Evolutionary conservation across 2,329 filamentous ascomycete species (phyloP).

Genomic region (Ceratocystis harringtonii): DNA sequence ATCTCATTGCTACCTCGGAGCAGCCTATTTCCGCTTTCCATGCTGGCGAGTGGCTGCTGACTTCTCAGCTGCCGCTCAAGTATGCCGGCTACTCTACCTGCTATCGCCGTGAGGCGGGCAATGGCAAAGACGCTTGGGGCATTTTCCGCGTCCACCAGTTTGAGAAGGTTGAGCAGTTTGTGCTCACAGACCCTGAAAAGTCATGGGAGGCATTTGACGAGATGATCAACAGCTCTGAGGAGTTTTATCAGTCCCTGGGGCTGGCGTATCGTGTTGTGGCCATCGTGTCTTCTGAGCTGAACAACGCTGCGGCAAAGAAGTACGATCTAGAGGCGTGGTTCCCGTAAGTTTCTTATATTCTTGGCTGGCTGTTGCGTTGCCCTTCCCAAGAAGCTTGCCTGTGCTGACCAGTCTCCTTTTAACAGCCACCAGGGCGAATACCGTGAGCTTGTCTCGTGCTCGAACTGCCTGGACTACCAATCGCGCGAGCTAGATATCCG

Average conservation of each 20-base stretch:
- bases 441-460: slow-evolving; percentile 95
- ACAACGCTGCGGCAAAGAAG: slow-evolving; percentile 67
- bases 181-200: slow-evolving; percentile 70
- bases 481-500: slow-evolving; percentile 85
- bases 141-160: slow-evolving; percentile 98
- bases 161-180: slow-evolving; percentile 79
- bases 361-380: not conserved
- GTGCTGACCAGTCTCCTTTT: not conserved
- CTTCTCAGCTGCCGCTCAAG: slow-evolving; percentile 77
- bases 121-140: slow-evolving; percentile 81
- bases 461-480: slow-evolving; percentile 97
- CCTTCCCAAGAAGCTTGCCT: not conserved
- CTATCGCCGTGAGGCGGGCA: slow-evolving; percentile 90
- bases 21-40: slow-evolving; percentile 90
- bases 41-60: slow-evolving; percentile 80
- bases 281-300: slow-evolving; percentile 91
- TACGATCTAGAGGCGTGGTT: slow-evolving; percentile 95
- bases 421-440: slow-evolving; percentile 62
- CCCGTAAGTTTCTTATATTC: slow-evolving; percentile 39
- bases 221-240: slow-evolving; percentile 83
- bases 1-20: slow-evolving; percentile 65
- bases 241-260: slow-evolving; percentile 82
- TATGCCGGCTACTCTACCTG: slow-evolving; percentile 87
- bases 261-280: slow-evolving; percentile 84
- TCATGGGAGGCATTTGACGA: slow-evolving; percentile 87